Percentiles rank a stretch among this genome's conserved stretches.
Conservation (phyloP, 2,329 filamentous ascomycete species). For the Lachnellula willkommii region DNA sequence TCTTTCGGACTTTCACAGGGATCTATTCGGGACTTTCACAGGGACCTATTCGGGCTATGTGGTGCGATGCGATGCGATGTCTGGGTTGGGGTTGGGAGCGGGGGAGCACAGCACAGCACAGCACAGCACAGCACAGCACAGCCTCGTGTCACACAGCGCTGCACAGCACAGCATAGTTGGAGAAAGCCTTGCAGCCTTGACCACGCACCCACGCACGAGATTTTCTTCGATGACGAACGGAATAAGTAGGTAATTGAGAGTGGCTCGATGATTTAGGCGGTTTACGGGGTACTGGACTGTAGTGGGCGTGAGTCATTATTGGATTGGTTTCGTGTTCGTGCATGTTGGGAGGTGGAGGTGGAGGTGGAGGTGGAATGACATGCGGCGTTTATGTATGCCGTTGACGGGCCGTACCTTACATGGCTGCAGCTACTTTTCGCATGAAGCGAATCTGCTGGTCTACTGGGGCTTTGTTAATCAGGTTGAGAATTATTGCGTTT, state of each 20-base stretch:
- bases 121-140: background rate
- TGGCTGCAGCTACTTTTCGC: too few species aligned
- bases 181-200: background rate
- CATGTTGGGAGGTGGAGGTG: background rate
- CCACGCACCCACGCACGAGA: background rate
- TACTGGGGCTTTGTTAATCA: too few species aligned
- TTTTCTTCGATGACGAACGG: background rate
- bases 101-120: background rate
- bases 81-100: background rate
- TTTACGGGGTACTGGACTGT: too few species aligned
- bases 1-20: background rate
- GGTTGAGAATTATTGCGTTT: too few species aligned
- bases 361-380: background rate
- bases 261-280: too few species aligned
- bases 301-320: background rate
- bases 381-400: background rate
- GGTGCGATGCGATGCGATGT: background rate
- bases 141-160: background rate
- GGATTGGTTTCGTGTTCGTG: background rate
- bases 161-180: background rate
- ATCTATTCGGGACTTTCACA: background rate
- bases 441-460: too few species aligned
- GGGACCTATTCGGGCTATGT: background rate
- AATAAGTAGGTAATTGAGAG: too few species aligned
- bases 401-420: background rate